Base-by-base conservation (phyloP, 805 yeast genomes). In the Kuraishia hungarica region DNA sequence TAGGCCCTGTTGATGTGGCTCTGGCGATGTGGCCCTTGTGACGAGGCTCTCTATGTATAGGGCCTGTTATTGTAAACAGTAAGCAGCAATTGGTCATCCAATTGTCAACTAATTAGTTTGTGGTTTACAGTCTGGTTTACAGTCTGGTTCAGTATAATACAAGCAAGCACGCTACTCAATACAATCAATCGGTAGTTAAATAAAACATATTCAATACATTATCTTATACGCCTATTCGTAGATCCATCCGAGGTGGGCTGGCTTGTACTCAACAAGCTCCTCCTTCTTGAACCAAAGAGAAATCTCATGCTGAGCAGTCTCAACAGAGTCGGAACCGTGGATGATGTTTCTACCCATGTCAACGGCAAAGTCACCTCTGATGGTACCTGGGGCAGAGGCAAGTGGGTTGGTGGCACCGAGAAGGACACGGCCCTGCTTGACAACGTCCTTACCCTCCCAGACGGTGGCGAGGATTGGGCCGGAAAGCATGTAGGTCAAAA, bases 391-490 rank as follows among this genome's bases (percentile, higher is more conserved):
- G 64, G 96, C 93, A 67, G 97, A 89, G 67, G 83, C 85, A 73
- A 87, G 82, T 73, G 99, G 99, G 89, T 94, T 93, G 77, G 99
- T 94, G 67, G 99, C 98, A 79, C 99, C 99, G 70, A 94, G 85
- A 74, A 94, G 86, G 69, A 82, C 86, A 81, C 99, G 88, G 75
- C 99, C 99, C 77, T 89, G 96, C 82, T 93, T 92, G 76, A 94
- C 99, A 74, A 85, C 99, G 72, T 94, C 97, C 82, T 92, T 94
- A 78, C 99, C 99, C 80, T 94, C 98, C 99, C 99, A 94, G 68
- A 92, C 97, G 74, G 97, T 94, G 68, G 99, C 99, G 69, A 93
- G 84, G 67, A 94, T 87, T 73, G 99, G 99, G 68, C 99, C 99
- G 64, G 97, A 90, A 73, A 82, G 80, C 99, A 94, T 96, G 89